A percentile compares a stretch with the other conserved stretches of the same genome.
Conservation (phyloP, 116 monocot genomes). For the Trichopus zeylanicus region DNA sequence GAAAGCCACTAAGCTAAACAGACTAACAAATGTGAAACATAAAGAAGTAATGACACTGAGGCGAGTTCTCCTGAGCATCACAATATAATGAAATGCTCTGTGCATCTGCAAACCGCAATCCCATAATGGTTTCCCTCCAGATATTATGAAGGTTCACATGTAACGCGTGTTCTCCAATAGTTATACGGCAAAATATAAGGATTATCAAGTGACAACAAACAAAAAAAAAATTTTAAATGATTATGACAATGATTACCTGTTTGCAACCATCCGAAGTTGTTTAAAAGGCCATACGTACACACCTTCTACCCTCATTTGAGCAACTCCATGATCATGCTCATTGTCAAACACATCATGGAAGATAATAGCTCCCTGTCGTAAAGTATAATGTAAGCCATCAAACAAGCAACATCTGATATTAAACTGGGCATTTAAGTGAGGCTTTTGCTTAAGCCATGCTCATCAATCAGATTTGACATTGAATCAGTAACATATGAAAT, state of each 20-base stretch:
- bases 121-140: too few relatives aligned
- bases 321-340: slow-evolving; percentile 50
- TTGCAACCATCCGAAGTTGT: slow-evolving; percentile 81
- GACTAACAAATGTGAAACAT: not conserved
- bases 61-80: too few relatives aligned
- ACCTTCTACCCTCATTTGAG: slow-evolving; percentile 78
- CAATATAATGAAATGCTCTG: too few relatives aligned
- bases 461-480: too few relatives aligned
- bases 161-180: not conserved
- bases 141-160: too few relatives aligned
- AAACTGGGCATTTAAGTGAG: too few relatives aligned
- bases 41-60: not conserved
- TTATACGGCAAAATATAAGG: not conserved
- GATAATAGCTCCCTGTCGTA: slow-evolving; percentile 50
- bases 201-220: not conserved
- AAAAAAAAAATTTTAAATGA: not conserved
- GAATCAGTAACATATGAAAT: not conserved
- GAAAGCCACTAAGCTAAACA: not conserved
- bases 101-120: too few relatives aligned
- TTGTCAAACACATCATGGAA: slow-evolving; percentile 64
- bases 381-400: not conserved
- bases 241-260: slow-evolving; percentile 35
- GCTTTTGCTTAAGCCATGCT: too few relatives aligned
- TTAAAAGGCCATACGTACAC: slow-evolving; percentile 96
- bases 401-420: too few relatives aligned